Percentiles rank a stretch among this genome's conserved stretches.
These are phyloP conservation scores for Escallonia rubra DNA, from an alignment of 129 eudicot species.

Conservation along the genomic window DNA sequence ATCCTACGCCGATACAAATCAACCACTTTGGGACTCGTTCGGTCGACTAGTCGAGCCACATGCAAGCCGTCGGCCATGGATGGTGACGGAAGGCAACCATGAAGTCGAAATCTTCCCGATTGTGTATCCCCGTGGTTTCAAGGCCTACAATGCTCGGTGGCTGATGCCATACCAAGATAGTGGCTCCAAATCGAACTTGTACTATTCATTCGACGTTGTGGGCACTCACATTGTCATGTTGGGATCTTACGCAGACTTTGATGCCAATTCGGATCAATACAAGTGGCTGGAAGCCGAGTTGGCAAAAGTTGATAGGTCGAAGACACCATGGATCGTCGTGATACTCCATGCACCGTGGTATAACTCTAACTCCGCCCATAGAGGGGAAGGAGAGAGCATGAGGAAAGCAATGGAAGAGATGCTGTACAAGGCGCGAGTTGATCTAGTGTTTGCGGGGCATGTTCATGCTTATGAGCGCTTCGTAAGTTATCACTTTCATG, in stretches of 20 bases:
- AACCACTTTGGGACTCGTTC: constrained; percentile 84
- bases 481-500: constrained; percentile 35
- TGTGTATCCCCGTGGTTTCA: constrained; percentile 49
- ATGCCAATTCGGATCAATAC: constrained; percentile 49
- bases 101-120: constrained; percentile 66
- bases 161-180: constrained; percentile 69
- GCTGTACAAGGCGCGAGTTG: constrained; percentile 54
- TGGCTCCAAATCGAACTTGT: constrained; percentile 60
- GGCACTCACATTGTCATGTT: constrained; percentile 67
- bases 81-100: constrained; percentile 91
- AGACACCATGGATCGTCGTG: constrained; percentile 71
- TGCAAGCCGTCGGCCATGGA: constrained; percentile 79
- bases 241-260: constrained; percentile 62
- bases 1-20: constrained; percentile 73
- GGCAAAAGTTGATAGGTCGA: constrained; percentile 41
- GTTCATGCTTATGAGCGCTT: constrained; percentile 94
- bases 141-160: constrained; percentile 74
- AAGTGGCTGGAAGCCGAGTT: constrained; percentile 64
- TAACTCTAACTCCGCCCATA: constrained; percentile 67
- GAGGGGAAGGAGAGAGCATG: constrained; percentile 89
- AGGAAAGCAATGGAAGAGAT: constrained; percentile 65
- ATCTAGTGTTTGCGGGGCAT: constrained; percentile 66
- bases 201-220: constrained; percentile 69
- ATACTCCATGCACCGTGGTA: constrained; percentile 83
- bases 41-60: constrained; percentile 84